Evolutionary conservation across 768 basidiomycete species (phyloP), one percentile per base, ranked within the genome.

Genomic region (Leccinum imitatum): DNA sequence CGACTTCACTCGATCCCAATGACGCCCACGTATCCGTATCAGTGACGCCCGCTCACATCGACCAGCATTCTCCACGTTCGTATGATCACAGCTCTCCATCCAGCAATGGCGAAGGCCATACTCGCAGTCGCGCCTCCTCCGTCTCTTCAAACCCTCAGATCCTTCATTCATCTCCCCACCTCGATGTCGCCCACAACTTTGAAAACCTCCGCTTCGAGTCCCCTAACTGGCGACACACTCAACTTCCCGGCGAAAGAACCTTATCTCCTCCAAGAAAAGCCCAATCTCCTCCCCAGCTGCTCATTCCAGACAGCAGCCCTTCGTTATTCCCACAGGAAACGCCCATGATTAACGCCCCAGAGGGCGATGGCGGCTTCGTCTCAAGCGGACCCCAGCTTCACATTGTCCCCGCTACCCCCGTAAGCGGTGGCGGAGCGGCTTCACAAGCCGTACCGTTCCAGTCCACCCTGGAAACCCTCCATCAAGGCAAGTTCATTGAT

Each of bases 371-470:
- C 39, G 75, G 76, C 30, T 73, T 75, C 57, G 73, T 77, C 53
- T 70, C 75, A 9, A 74, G 76, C 17, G 85, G 87, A 0, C 90
- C 88, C 1, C 82, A 82, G 54, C 80, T 93, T 61, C 84, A 91
- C 68, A 87, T 93, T 62, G 90, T 92, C 7, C 91, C 91, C 46
- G 89, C 91, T 21, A 93, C 91, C 3, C 91, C 91, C 8, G 80
- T 93, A 57, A 83, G 82, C 60, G 87, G 85, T 48, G 86, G 84
- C 21, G 85, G 76, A 37, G 79, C 76, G 27, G 76, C 76, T 39
- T 73, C 75, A 10, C 78, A 80, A 59, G 70, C 76, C 41, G 80
- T 76, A 39, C 79, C 82, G 44, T 88, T 86, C 77, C 81, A 82
- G 64, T 75, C 77, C 37, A 76, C 79, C 52, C 71, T 82, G 64